Conservation (phyloP, 2,329 filamentous ascomycete genomes). For the Colletotrichum tropicicola region DNA sequence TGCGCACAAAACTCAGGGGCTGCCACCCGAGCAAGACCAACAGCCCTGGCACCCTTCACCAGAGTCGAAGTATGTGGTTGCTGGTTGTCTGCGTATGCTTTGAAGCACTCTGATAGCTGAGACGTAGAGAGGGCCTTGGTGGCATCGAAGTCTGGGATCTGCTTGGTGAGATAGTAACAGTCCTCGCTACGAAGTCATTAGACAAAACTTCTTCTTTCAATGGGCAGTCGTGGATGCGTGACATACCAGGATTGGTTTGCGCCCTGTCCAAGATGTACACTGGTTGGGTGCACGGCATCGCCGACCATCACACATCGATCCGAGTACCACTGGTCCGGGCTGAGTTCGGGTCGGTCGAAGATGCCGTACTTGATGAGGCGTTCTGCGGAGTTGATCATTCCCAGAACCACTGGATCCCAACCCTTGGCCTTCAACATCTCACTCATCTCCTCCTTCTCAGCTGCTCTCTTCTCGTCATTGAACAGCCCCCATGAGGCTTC, state of each 20-base stretch:
- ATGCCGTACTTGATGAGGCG: conserved; percentile 37
- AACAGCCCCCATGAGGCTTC: conserved; percentile 37
- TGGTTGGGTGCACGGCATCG: conserved; percentile 37
- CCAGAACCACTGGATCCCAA: conserved; percentile 32
- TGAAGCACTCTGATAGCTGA: not conserved
- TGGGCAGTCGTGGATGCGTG: not conserved
- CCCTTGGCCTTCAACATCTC: conserved; percentile 23
- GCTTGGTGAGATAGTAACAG: conserved; percentile 8
- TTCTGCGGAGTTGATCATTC: conserved; percentile 33
- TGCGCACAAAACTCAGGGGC: conserved; percentile 22
- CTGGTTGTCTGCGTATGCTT: conserved; percentile 30
- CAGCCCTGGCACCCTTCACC: conserved; percentile 33
- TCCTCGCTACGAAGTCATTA: conserved; percentile 16
- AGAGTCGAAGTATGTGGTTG: conserved; percentile 34
- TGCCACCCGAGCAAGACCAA: conserved; percentile 32
- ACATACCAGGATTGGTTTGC: conserved; percentile 31
- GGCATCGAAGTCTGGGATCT: not conserved
- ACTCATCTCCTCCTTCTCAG: conserved; percentile 27
- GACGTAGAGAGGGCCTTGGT: not conserved
- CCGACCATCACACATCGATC: conserved; percentile 34
- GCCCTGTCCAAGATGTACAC: conserved; percentile 37
- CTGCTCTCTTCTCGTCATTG: conserved; percentile 27
- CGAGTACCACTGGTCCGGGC: conserved; percentile 33
- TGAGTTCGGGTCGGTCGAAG: conserved; percentile 36
- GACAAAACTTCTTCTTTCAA: no score